Base-by-base conservation (phyloP, 148 eudicot species). In the Rhododendron vialii region DNA sequence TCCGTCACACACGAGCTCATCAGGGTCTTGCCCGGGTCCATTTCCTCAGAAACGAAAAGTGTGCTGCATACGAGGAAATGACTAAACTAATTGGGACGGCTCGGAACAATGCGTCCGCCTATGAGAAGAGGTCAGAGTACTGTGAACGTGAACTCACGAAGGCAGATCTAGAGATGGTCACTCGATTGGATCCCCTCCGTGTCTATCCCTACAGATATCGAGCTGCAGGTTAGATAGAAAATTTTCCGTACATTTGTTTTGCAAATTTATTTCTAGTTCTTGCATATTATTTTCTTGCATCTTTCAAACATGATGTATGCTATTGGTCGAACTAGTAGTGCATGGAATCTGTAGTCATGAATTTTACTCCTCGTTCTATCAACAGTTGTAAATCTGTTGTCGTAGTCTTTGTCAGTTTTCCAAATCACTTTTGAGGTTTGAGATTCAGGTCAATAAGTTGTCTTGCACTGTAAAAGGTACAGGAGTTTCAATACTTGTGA, bases 11-110 rank as follows among this genome's bases (percentile, higher is more conserved):
- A 33, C 91, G 99, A 84, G 99, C 99, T 41, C 99, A 97, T 86
- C 99, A 97, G 88, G 99, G 99, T 47, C 94, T 97, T 79, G 99
- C 99, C 43, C 94, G 99, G 57, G 99, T 97, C 80, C 95, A 94
- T 90, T 94, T 87, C 86, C 98, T 97, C 36, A 93, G 93, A 74
- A 91, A 94, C 81, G 91, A 95, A 71, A 89, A 91, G 84, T 84
- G 88, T 47, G 92, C 98, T 87, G 99, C 99, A 11, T 95, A 90
- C 86, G 93, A 91, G 71, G 98, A 97, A 92, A 97, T 97, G 99
- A 94, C 99, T 48, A 93, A 91, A 86, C 89, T 97, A 83, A 95
- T 97, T 87, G 94, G 93, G 67, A 97, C 93, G 92, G 99, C 99
- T 4, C 93, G 86, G 78, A 93, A 94, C 83, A 97, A 94, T 87